phyloP scores from a whole-genome alignment of 768 basidiomycete species.

The Butyriboletus loyo region DNA sequence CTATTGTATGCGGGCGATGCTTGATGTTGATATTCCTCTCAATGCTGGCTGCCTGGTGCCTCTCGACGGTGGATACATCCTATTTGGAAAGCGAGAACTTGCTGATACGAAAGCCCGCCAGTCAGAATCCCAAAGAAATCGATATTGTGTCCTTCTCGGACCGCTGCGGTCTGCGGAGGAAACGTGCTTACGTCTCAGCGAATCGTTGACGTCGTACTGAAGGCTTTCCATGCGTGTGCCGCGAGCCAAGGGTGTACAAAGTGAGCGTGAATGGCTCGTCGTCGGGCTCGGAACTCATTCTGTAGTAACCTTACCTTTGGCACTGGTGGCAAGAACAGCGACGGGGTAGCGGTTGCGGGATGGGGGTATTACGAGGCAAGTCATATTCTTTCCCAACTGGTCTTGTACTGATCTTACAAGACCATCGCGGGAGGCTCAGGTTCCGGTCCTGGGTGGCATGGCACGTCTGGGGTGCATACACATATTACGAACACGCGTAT shows the following conservation, averaged over 20 bases:
- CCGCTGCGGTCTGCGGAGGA: slow-evolving; percentile 89
- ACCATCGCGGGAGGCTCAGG: slow-evolving; percentile 95
- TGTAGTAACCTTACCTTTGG: slow-evolving; percentile 85
- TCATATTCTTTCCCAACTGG: not conserved
- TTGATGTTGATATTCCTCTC: slow-evolving; percentile 83
- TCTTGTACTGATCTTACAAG: slow-evolving; percentile 25
- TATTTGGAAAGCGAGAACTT: not conserved
- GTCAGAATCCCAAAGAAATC: slow-evolving; percentile 81
- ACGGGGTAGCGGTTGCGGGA: slow-evolving; percentile 70
- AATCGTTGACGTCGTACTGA: slow-evolving; percentile 92
- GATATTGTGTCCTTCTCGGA: slow-evolving; percentile 75
- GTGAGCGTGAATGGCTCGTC: slow-evolving; percentile 39
- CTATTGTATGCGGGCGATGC: slow-evolving; percentile 86
- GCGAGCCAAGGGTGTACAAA: slow-evolving; percentile 95
- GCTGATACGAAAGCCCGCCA: slow-evolving; percentile 22
- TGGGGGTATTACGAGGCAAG: slow-evolving; percentile 88
- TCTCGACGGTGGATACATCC: slow-evolving; percentile 54
- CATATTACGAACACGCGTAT: slow-evolving; percentile 93
- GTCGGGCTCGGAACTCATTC: not conserved
- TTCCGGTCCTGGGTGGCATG: slow-evolving; percentile 86
- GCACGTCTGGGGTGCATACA: slow-evolving; percentile 90
- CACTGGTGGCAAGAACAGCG: slow-evolving; percentile 79
- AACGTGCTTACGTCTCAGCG: slow-evolving; percentile 90
- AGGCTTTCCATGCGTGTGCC: slow-evolving; percentile 87
- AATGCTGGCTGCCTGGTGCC: slow-evolving; percentile 94